These are phyloP conservation scores for Rhizopogon roseolus DNA, from an alignment of 768 basidiomycete species.

Conservation along the genomic window DNA sequence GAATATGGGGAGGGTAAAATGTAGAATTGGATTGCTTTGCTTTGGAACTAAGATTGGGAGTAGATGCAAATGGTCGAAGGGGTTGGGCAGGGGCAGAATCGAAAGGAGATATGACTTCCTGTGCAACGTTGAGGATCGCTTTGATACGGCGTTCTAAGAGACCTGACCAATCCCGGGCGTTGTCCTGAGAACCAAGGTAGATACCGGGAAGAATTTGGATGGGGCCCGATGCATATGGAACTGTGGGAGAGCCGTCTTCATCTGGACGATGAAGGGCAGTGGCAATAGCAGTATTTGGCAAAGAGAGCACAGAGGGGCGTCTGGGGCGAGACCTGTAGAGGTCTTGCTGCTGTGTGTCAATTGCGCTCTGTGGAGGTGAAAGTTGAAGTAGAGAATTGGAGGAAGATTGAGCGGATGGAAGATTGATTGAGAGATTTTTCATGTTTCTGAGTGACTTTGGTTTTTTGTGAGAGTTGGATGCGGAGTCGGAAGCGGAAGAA, in stretches of 20 bases:
- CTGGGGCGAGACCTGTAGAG: conserved; percentile 36
- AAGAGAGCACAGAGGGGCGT: conserved; percentile 69
- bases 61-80: conserved; percentile 60
- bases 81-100: conserved; percentile 44
- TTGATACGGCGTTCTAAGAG: conserved; percentile 70
- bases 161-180: conserved; percentile 75
- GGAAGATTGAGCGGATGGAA: conserved; percentile 60
- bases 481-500: conserved; percentile 48
- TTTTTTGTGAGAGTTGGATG: conserved; percentile 38
- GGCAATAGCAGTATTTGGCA: conserved; percentile 48
- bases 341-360: conserved; percentile 28
- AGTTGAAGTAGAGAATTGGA: conserved; percentile 39
- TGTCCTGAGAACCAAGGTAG: conserved; percentile 91
- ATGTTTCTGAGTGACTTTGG: conserved; percentile 56
- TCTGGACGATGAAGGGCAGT: conserved; percentile 59
- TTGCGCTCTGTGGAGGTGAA: conserved; percentile 26
- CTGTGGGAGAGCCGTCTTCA: conserved; percentile 53
- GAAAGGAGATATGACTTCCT: conserved; percentile 79
- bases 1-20: conserved; percentile 62
- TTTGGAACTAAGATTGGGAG: conserved; percentile 52
- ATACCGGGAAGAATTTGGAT: conserved; percentile 80
- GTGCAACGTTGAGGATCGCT: conserved; percentile 87
- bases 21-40: conserved; percentile 37
- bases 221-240: conserved; percentile 79
- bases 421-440: conserved; percentile 71